Evolutionary conservation across 495 filamentous ascomycete species (phyloP).

Genomic region (Penicillium mononematosum): DNA sequence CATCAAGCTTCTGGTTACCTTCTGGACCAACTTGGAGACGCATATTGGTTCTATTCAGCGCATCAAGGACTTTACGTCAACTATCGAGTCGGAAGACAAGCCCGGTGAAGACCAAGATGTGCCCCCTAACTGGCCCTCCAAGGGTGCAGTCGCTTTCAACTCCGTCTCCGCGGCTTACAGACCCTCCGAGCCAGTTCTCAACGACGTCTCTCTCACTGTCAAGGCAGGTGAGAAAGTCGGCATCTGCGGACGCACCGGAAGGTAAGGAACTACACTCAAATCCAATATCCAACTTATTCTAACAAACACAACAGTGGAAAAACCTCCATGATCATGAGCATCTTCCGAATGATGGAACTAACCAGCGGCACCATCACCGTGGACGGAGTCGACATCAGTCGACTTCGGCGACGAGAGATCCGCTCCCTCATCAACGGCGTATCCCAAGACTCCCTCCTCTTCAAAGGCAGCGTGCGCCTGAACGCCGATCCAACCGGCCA

Average conservation of each 20-base stretch:
- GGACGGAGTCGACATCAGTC: constrained; percentile 49
- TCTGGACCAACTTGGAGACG: constrained; percentile 59
- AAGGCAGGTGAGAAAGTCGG: constrained; percentile 57
- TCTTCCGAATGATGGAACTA: constrained; percentile 55
- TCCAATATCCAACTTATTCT: background rate
- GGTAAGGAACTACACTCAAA: constrained; percentile 25
- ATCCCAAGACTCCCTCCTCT: constrained; percentile 60
- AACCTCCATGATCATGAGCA: constrained; percentile 48
- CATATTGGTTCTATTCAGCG: constrained; percentile 57
- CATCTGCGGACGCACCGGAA: constrained; percentile 51
- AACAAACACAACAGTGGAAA: constrained; percentile 39
- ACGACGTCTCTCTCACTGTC: constrained; percentile 51
- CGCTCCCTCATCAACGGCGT: constrained; percentile 50
- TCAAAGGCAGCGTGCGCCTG: constrained; percentile 42
- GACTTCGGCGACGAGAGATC: constrained; percentile 46
- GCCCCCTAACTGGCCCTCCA: constrained; percentile 48
- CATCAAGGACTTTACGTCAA: constrained; percentile 55
- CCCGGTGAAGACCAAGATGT: constrained; percentile 39
- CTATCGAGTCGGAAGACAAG: constrained; percentile 49
- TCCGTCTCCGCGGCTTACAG: constrained; percentile 44
- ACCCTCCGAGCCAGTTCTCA: constrained; percentile 44
- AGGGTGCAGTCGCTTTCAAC: constrained; percentile 53
- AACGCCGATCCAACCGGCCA: constrained; percentile 49
- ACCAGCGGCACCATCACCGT: constrained; percentile 44
- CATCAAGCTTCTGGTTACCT: constrained; percentile 51